These are phyloP conservation scores for Podosphaera fusca DNA, from an alignment of 2,329 filamentous ascomycete genomes.

Conservation along the genomic window DNA sequence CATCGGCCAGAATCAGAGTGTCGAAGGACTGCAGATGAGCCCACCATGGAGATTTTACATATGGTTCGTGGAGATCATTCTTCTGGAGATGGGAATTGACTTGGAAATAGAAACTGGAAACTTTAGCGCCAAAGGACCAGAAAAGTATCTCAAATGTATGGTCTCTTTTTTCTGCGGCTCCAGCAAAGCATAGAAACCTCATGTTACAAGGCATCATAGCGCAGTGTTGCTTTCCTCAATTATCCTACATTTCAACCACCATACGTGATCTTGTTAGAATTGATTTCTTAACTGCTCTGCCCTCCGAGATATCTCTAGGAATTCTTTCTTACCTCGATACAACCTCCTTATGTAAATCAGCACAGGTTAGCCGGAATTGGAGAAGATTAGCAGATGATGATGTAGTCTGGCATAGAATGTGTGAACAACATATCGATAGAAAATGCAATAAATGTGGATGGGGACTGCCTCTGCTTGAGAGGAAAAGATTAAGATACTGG, in stretches of 20 bases:
- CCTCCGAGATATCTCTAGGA: conserved; percentile 77
- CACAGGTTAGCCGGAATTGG: conserved; percentile 82
- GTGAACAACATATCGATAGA: conserved; percentile 82
- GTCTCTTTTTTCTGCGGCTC: conserved; percentile 91
- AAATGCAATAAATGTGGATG: conserved; percentile 92
- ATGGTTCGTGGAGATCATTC: conserved; percentile 31
- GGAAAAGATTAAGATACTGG: conserved; percentile 67
- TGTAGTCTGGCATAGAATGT: conserved; percentile 96
- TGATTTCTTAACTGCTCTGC: conserved; percentile 77
- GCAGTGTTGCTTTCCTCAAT: conserved; percentile 91
- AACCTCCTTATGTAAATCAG: conserved; percentile 80
- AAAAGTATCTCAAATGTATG: conserved; percentile 93
- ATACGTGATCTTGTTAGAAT: conserved; percentile 92
- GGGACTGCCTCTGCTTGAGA: conserved; percentile 74
- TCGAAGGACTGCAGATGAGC: conserved; percentile 75
- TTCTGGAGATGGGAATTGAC: conserved; percentile 3
- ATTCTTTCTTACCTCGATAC: conserved; percentile 87
- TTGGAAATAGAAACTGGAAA: conserved; percentile 46
- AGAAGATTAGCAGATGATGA: conserved; percentile 82
- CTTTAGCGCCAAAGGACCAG: conserved; percentile 62
- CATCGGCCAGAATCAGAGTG: conserved; percentile 90
- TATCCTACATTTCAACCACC: conserved; percentile 76
- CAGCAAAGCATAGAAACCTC: conserved; percentile 76
- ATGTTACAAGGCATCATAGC: conserved; percentile 94
- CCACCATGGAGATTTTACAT: conserved; percentile 88